Evolutionary conservation across 2,329 filamentous ascomycete genomes (phyloP).

Genomic region (Drechslerella stenobrocha): DNA sequence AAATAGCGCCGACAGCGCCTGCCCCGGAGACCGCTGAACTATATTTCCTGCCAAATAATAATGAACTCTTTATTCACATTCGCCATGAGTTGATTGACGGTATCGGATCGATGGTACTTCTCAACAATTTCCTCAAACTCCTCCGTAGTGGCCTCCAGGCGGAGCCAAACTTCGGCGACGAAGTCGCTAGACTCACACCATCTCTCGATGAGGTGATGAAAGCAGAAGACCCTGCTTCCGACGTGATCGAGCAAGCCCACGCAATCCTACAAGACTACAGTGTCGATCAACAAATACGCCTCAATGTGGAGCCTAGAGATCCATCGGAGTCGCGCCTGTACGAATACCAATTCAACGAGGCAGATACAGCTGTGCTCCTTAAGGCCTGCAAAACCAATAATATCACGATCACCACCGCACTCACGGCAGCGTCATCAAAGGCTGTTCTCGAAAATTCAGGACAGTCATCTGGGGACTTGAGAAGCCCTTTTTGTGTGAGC

Average conservation of each 20-base stretch:
- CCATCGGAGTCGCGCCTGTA: neutral
- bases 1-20: neutral
- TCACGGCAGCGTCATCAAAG: neutral
- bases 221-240: neutral
- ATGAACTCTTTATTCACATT: conserved; percentile 12
- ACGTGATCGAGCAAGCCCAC: neutral
- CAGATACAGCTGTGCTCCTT: neutral
- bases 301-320: neutral
- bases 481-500: conserved; percentile 7
- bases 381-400: conserved; percentile 5
- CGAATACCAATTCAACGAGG: neutral
- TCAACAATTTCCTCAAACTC: conserved; percentile 14
- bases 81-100: conserved; percentile 25
- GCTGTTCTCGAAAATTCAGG: neutral
- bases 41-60: conserved; percentile 3
- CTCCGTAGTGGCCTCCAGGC: neutral
- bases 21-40: neutral
- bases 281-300: neutral
- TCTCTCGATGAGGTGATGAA: neutral
- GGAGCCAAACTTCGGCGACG: neutral
- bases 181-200: neutral
- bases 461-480: neutral
- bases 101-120: conserved; percentile 8
- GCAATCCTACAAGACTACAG: neutral
- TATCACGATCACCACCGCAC: conserved; percentile 11